These are phyloP conservation scores for Phalaenopsis equestris DNA, from an alignment of 106 monocot species.

Conservation along the genomic window DNA sequence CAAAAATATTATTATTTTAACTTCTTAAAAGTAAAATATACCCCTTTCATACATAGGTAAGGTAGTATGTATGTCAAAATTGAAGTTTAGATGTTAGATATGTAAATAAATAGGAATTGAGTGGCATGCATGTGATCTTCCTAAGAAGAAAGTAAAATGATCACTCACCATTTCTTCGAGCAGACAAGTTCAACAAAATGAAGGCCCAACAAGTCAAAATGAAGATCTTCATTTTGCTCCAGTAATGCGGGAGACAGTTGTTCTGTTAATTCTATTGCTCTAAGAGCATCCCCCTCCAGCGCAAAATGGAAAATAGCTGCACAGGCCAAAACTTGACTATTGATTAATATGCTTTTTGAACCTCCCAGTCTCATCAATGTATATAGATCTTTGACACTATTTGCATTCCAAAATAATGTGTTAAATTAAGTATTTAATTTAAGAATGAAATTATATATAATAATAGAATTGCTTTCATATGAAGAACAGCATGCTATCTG, in stretches of 20 bases:
- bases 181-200: slow-evolving; percentile 78
- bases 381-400: background rate
- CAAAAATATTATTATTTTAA: too few relatives aligned
- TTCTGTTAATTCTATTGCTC: slow-evolving; percentile 85
- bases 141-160: slow-evolving; percentile 2
- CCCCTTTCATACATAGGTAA: too few relatives aligned
- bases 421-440: background rate
- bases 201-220: slow-evolving; percentile 92
- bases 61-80: too few relatives aligned
- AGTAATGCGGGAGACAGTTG: slow-evolving; percentile 68
- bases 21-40: too few relatives aligned
- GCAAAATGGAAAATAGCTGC: slow-evolving; percentile 70
- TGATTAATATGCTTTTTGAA: background rate
- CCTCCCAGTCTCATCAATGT: background rate
- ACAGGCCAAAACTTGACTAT: slow-evolving; percentile 8
- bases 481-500: background rate
- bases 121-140: too few relatives aligned
- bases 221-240: slow-evolving; percentile 75
- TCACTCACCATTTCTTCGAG: slow-evolving; percentile 62
- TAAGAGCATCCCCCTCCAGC: slow-evolving; percentile 74
- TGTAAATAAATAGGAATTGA: too few relatives aligned
- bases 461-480: background rate
- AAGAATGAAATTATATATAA: background rate
- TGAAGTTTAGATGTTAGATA: too few relatives aligned
- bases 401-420: background rate